Conservation (phyloP, 164 flowering plant species). For the Hamamelis virginiana region DNA sequence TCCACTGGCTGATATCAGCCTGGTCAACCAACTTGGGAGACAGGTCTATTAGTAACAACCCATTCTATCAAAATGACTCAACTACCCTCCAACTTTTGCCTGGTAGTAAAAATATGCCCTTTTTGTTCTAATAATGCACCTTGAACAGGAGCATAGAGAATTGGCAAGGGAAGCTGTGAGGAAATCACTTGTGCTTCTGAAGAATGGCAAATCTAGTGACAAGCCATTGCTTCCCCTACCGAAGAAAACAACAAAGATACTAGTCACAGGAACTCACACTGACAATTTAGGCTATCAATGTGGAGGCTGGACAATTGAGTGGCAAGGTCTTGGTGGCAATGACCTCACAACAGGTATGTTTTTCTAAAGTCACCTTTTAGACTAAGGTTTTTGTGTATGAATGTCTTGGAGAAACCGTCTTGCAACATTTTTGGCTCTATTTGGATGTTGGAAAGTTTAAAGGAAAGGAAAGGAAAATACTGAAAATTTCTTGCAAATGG, state of each 20-base stretch:
- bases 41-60: constrained; percentile 16
- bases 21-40: constrained; percentile 34
- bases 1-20: constrained; percentile 36
- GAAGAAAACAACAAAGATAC: constrained; percentile 47
- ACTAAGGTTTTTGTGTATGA: not conserved
- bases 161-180: constrained; percentile 68
- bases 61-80: not conserved
- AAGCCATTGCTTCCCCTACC: constrained; percentile 48
- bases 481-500: no score
- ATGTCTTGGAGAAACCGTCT: no score
- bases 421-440: no score
- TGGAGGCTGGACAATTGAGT: constrained; percentile 61
- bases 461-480: no score
- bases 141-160: constrained; percentile 46
- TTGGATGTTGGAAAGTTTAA: no score
- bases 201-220: constrained; percentile 39
- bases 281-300: constrained; percentile 56
- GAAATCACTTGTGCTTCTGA: constrained; percentile 52
- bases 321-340: constrained; percentile 51
- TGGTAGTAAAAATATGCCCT: not conserved
- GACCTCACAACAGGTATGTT: constrained; percentile 33
- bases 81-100: not conserved
- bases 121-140: not conserved
- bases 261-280: constrained; percentile 54
- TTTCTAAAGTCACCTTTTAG: not conserved